phyloP scores from a whole-genome alignment of 345 rosid species.

The Iberis pinnata region DNA sequence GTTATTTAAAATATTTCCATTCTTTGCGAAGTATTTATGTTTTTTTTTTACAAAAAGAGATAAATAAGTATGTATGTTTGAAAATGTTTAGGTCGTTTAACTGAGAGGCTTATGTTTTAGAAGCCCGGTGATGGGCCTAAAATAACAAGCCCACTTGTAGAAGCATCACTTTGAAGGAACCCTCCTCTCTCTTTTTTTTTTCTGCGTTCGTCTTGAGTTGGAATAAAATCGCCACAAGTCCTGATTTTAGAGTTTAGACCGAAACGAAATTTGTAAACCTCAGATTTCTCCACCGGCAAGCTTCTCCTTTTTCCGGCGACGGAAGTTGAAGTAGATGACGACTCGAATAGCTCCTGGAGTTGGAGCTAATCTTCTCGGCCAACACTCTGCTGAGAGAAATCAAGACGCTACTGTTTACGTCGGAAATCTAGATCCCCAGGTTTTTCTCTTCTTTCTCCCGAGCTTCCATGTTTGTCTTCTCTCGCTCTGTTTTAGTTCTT shows the following conservation, averaged over 20 bases:
- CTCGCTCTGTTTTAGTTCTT: no score
- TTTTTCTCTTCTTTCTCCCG: slow-evolving; percentile 13
- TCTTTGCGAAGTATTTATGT: no score
- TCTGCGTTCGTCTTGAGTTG: background rate
- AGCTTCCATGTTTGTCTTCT: no score
- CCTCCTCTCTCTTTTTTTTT: background rate
- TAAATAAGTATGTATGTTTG: no score
- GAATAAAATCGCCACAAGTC: background rate
- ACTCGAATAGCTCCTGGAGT: slow-evolving; percentile 96
- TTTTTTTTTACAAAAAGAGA: no score
- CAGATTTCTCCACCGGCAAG: slow-evolving; percentile 7
- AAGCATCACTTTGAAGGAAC: background rate
- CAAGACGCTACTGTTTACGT: slow-evolving; percentile 99
- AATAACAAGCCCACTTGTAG: background rate
- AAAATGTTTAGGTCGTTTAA: no score
- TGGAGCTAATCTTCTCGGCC: slow-evolving; percentile 94
- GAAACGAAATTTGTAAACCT: slow-evolving; percentile 9
- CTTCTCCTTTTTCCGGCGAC: slow-evolving; percentile 18
- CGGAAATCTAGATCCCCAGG: slow-evolving; percentile 83
- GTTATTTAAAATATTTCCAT: no score
- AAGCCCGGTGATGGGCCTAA: background rate
- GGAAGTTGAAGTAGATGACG: slow-evolving; percentile 45
- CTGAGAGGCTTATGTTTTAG: no score
- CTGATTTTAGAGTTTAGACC: background rate
- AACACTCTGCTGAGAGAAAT: slow-evolving; percentile 93